Evolutionary conservation across 352 stramenopile genomes (phyloP), one percentile per base, ranked within the genome.

Genomic region (Elongisporangium prolatum): DNA sequence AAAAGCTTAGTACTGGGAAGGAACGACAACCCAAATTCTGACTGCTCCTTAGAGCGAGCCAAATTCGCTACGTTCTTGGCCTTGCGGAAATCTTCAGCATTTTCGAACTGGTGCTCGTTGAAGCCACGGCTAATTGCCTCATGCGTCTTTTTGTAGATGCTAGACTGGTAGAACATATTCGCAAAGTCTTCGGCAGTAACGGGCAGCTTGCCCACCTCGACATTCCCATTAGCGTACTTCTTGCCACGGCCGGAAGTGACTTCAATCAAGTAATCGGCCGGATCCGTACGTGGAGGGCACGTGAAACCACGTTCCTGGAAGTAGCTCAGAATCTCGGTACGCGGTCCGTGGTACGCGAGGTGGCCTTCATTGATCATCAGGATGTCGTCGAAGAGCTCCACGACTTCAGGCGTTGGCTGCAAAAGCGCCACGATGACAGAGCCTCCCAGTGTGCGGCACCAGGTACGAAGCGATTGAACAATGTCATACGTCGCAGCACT

Each of bases 341-440:
- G 53, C 10, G 80, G 86, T 16, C 93, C 96, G 57, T 96, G 88
- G 71, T 96, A 98, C 22, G 98, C 78, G 55, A 98, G 64, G 50
- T 86, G 72, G 21, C 96, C 94, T 59, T 97, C 80, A 64, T 92
- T 92, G 28, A 98, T 57, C 57, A 98, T 75, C 22, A 98, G 80
- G 16, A 98, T 77, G 54, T 98, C 84, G 64, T 99, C 96, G 66
- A 99, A 98, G 16, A 97, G 71, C 48, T 89, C 86, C 11, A 97
- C 89, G 8, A 97, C 93, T 68, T 99, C 96, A 0, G 96, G 95
- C 7, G 80, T 80, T 2, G 80, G 80, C 57, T 91, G 80, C 24
- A 87, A 61, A 11, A 88, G 63, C 5, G 76, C 70, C 18, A 82
- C 59, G 17, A 77, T 53, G 21, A 64, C 58, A 1, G 75, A 72